Evolutionary conservation across 371 early-diverging fungal genomes (phyloP).

Genomic region (Coemansia sp.): DNA sequence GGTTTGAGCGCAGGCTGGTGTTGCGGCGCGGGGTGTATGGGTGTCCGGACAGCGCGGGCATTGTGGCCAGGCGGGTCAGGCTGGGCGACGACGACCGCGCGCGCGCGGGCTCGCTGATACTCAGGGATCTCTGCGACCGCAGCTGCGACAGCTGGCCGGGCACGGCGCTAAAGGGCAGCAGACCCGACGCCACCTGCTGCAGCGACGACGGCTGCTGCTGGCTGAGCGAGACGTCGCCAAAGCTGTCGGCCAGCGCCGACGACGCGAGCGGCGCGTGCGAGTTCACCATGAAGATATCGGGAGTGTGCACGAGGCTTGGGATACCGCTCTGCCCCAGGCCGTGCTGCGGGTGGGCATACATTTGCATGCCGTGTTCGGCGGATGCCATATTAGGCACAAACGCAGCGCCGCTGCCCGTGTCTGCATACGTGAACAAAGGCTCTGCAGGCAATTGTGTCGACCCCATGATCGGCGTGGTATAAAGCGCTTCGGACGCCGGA

Average conservation of each 20-base stretch:
- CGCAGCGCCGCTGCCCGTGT: constrained; percentile 17
- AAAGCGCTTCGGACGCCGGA: constrained; percentile 1
- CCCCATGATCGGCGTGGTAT: constrained; percentile 28
- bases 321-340: constrained; percentile 3
- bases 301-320: constrained; percentile 26
- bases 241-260: constrained; percentile 17
- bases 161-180: constrained; percentile 3
- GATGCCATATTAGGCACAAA: constrained; percentile 15
- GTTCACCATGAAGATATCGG: constrained; percentile 8
- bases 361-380: constrained; percentile 10
- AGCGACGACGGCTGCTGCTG: not conserved
- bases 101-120: constrained; percentile 22
- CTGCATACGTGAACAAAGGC: constrained; percentile 36
- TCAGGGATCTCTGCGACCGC: constrained; percentile 29
- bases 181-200: not conserved
- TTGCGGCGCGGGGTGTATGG: constrained; percentile 19
- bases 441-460: constrained; percentile 26
- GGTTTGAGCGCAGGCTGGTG: constrained; percentile 3
- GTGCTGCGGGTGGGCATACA: constrained; percentile 10
- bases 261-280: constrained; percentile 5
- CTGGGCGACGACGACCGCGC: constrained; percentile 30
- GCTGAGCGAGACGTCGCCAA: constrained; percentile 21
- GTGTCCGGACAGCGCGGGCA: constrained; percentile 5
- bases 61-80: constrained; percentile 6
- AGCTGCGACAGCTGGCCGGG: constrained; percentile 8